Evolutionary conservation across 371 early-diverging fungal species (phyloP).

Genomic region (Mortierella sp.): DNA sequence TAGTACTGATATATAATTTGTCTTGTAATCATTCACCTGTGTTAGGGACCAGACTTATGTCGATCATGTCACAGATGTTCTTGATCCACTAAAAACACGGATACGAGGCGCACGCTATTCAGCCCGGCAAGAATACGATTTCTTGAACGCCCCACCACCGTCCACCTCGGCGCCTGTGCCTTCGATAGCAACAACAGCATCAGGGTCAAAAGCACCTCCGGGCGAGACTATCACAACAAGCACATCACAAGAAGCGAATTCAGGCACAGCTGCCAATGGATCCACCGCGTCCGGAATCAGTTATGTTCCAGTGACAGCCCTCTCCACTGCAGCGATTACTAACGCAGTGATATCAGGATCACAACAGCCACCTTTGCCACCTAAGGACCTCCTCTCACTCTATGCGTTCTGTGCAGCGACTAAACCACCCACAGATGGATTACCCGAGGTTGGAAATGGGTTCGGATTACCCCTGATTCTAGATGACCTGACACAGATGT

Average conservation of each 20-base stretch:
- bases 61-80: constrained; percentile 73
- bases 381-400: constrained; percentile 78
- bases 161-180: background rate
- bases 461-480: constrained; percentile 73
- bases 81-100: constrained; percentile 71
- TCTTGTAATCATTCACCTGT: background rate
- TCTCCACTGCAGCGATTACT: constrained; percentile 25
- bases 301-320: background rate
- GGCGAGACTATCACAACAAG: background rate
- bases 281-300: background rate
- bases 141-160: constrained; percentile 56
- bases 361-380: constrained; percentile 67
- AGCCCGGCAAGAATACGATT: constrained; percentile 80
- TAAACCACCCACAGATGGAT: constrained; percentile 39
- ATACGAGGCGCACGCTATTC: constrained; percentile 77
- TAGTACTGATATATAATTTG: background rate
- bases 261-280: background rate
- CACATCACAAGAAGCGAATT: background rate
- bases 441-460: constrained; percentile 60
- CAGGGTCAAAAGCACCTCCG: constrained; percentile 5
- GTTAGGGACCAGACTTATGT: constrained; percentile 82
- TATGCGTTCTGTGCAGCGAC: constrained; percentile 72
- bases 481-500: constrained; percentile 82
- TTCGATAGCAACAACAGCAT: background rate
- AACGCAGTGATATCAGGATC: constrained; percentile 44